Base-by-base conservation (phyloP, 108 stramenopile species). In the Skeletonema costatum region DNA sequence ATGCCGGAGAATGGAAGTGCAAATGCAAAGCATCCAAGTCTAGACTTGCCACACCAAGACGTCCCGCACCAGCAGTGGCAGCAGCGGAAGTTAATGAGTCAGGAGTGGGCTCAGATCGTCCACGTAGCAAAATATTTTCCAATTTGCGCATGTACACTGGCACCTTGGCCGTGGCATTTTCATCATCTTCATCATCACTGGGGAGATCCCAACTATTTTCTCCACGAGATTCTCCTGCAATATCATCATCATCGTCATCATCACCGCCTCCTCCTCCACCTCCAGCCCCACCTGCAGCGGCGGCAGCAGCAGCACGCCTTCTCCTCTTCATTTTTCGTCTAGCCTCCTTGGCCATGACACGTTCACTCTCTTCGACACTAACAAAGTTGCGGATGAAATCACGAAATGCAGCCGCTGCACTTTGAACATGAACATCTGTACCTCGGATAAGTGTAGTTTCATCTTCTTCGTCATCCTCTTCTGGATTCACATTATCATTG, bases 11-110 rank as follows among this genome's bases (percentile, higher is more conserved):
- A 77, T 96, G 97, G 68, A 87, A 92, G 84, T 81, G 89, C 19
- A 99, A 78, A 77, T 99, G 98, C 63, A 92, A 83, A 14, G 96
- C 87, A 89, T 99, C 94, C 41, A 99, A 82, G 70, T 97, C 96
- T 35, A 99, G 73, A 72, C 89, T 86, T 16, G 85, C 71, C 14
- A 89, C 87, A 33, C 82, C 82, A 13, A 77, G 39, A 30, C 67
- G 69, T 4, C 75, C 68, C 7, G 73, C 51, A 63, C 76, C 77
- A 58, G 41, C 67, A 21, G 12, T 51, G 30, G 66, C 63, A 31
- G 83, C 53, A 11, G 72, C 38, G 29, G 83, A 76, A 2, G 80
- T 74, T 58, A 79, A 48, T 4, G 79, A 81, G 66, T 80, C 83
- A 2, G 75, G 44, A 17, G 71, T 64, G 62, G 74, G 25, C 2